Base-by-base conservation (phyloP, 306 rosid genomes). In the Datisca glomerata region DNA sequence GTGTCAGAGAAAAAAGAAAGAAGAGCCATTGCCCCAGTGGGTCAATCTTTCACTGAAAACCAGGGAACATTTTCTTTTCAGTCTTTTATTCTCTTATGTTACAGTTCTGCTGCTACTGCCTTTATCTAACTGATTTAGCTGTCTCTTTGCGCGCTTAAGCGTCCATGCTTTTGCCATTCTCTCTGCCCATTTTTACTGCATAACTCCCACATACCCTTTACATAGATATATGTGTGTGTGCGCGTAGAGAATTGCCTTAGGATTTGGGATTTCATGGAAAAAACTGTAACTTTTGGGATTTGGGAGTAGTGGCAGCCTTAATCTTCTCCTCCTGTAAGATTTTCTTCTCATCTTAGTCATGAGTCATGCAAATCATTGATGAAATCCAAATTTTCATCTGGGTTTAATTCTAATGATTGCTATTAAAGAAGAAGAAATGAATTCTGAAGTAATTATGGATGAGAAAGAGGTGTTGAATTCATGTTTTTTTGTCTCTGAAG, bases 1-100 rank as follows among this genome's bases (percentile, higher is more conserved):
- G 60, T 68, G 57, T 57, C 47, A 59, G 44, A 46, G 43, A 43
- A 64, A 44, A 25, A 53, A 60, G 46, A 61, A 69, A 56, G 81
- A 74, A 71, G 94, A 75, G 87, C 82, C 85, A 79, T 36, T 71
- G 36, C n/a, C 21, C 23, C 34, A 37, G 20, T 50, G 71, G 65
- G 49, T 60, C 70, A 55, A 52, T 22, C 45, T 60, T 56, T 76
- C 93, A 74, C 85, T 69, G 85, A 82, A 79, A 71, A 12, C 12
- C 6, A 31, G 9, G 35, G 35, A 31, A 13, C 18, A 1, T 25
- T 6, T 55, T 27, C 8, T 13, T 15, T 50, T 59, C 32, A 23
- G 9, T 6, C 15, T 39, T 55, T 53, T 63, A 50, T 68, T 63
- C 58, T 38, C 28, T 69, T 47, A 46, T 48, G 34, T 57, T 45